phyloP scores from a whole-genome alignment of 225 moss, liverwort and hornwort genomes.

The Bryoerythrophyllum caledonicum region DNA sequence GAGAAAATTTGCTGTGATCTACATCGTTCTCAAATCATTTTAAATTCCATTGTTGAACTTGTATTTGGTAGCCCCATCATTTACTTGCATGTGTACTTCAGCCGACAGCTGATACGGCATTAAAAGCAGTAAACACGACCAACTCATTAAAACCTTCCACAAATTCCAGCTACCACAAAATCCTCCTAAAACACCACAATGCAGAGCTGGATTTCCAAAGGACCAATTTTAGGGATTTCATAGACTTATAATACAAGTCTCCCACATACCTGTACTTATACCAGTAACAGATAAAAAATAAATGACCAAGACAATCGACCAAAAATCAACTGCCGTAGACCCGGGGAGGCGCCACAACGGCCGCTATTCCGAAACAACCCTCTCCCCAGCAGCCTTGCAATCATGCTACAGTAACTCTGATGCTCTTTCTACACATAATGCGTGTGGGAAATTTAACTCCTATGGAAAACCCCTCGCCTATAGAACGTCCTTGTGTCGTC shows the following conservation, averaged over 20 bases:
- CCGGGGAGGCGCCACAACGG: slow-evolving; percentile 32
- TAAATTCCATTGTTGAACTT: no score
- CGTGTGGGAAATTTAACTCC: slow-evolving; percentile 28
- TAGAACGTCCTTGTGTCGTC: slow-evolving; percentile 32
- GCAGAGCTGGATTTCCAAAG: neutral
- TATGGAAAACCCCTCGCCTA: slow-evolving; percentile 34
- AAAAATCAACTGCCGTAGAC: slow-evolving; percentile 37
- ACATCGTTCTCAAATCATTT: no score
- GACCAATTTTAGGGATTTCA: slow-evolving; percentile 27
- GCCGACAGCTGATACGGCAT: no score
- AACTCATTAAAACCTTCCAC: no score
- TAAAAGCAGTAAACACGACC: no score
- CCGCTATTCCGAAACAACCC: slow-evolving; percentile 19
- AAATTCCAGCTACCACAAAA: no score
- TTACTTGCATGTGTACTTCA: no score
- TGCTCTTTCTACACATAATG: slow-evolving; percentile 39
- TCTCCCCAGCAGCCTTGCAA: slow-evolving; percentile 22
- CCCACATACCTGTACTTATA: slow-evolving; percentile 55
- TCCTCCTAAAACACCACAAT: no score
- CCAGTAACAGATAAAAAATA: slow-evolving; percentile 46
- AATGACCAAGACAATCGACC: slow-evolving; percentile 39
- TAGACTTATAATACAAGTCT: slow-evolving; percentile 65
- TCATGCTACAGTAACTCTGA: slow-evolving; percentile 22
- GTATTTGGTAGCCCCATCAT: no score
- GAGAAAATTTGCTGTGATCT: no score